A percentile compares a stretch with the other conserved stretches of the same genome.
These are phyloP conservation scores for Crithidia bombi DNA, from an alignment of 208 protist genomes.

Conservation along the genomic window DNA sequence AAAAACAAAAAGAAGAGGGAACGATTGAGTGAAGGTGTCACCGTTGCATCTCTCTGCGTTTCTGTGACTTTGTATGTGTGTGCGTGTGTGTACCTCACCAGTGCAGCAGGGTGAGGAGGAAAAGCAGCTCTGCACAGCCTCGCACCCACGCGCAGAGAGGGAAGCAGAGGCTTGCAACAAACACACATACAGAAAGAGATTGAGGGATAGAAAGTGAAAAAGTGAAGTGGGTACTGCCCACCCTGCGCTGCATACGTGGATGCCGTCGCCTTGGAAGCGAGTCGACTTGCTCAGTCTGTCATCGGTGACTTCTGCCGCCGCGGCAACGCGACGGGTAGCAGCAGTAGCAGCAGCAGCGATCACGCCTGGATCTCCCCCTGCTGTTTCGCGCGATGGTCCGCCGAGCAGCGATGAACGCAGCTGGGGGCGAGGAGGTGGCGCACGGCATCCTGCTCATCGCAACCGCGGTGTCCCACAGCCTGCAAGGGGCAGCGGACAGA, in stretches of 20 bases:
- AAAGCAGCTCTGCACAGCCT: too few relatives aligned
- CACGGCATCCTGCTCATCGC: too few relatives aligned
- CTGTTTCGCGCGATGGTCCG: background rate
- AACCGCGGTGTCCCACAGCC: too few relatives aligned
- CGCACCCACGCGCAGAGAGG: too few relatives aligned
- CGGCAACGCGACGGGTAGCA: background rate
- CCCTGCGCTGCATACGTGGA: too few relatives aligned
- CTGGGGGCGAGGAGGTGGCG: background rate
- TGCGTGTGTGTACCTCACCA: background rate
- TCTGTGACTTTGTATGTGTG: background rate
- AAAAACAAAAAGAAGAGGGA: background rate
- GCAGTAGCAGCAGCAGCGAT: background rate
- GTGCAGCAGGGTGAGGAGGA: background rate
- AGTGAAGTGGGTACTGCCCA: too few relatives aligned
- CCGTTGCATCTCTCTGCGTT: background rate
- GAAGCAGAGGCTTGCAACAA: too few relatives aligned
- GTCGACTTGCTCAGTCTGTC: constrained; percentile 26
- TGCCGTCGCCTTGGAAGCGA: constrained; percentile 29
- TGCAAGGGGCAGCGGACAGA: too few relatives aligned
- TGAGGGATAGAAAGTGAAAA: too few relatives aligned
- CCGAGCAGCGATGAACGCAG: background rate
- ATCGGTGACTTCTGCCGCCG: constrained; percentile 8
- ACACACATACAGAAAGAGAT: too few relatives aligned
- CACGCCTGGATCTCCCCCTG: background rate
- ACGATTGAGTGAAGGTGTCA: background rate